Conservation (phyloP, 192 early-diverging fungal genomes). For the Phlyctochytrium bullatum region DNA sequence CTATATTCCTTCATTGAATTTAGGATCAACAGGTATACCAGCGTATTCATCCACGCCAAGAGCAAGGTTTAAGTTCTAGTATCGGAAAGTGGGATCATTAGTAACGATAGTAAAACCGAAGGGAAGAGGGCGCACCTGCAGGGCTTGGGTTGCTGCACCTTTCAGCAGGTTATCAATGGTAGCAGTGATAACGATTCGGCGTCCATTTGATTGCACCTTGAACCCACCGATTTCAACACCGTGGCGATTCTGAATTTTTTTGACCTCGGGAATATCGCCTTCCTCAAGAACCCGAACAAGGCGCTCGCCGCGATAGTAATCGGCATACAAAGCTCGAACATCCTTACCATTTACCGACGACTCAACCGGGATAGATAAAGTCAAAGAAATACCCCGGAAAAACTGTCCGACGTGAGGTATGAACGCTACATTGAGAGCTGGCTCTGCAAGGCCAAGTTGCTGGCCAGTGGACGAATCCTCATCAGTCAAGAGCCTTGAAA, state of each 20-base stretch:
- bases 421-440: conserved; percentile 62
- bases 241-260: conserved; percentile 86
- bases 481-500: conserved; percentile 10
- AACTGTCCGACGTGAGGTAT: conserved; percentile 87
- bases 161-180: conserved; percentile 98
- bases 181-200: conserved; percentile 83
- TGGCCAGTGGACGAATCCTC: neutral
- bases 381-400: conserved; percentile 93
- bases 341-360: conserved; percentile 69
- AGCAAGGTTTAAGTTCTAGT: conserved; percentile 89
- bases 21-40: conserved; percentile 67
- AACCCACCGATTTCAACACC: conserved; percentile 91
- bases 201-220: conserved; percentile 66
- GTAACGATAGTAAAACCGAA: neutral
- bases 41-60: conserved; percentile 85
- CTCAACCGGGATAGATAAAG: conserved; percentile 82
- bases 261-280: conserved; percentile 76
- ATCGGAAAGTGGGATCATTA: neutral
- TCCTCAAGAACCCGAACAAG: conserved; percentile 75
- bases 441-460: no score
- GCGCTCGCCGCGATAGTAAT: conserved; percentile 74
- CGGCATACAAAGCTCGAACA: conserved; percentile 66
- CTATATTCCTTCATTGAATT: neutral
- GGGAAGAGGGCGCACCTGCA: conserved; percentile 57
- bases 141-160: conserved; percentile 98